These are phyloP conservation scores for Ramaria sp. DNA, from an alignment of 768 basidiomycete genomes.

Conservation along the genomic window DNA sequence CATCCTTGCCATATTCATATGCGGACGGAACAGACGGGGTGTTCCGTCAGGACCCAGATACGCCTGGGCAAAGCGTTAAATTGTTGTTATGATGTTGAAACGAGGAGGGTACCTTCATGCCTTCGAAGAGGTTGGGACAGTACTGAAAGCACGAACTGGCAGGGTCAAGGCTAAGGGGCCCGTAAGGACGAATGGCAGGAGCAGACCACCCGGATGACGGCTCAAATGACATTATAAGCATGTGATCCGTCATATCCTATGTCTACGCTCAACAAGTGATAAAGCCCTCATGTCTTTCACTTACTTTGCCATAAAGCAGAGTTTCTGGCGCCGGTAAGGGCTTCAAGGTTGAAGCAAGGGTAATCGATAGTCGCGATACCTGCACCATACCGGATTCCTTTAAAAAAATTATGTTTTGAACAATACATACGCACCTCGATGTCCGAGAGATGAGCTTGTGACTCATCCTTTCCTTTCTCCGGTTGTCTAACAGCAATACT, in stretches of 20 bases:
- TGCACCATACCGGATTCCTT: slow-evolving; percentile 16
- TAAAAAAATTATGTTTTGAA: not conserved
- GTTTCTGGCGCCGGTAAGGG: slow-evolving; percentile 35
- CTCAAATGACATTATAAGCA: slow-evolving; percentile 58
- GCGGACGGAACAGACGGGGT: slow-evolving; percentile 70
- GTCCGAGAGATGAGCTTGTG: not conserved
- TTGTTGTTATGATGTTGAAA: not conserved
- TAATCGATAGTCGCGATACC: slow-evolving; percentile 46
- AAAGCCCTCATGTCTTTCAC: slow-evolving; percentile 11
- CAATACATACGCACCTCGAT: not conserved
- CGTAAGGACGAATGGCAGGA: slow-evolving; percentile 66
- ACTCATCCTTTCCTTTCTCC: not conserved
- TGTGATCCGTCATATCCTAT: slow-evolving; percentile 65
- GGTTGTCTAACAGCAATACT: no score
- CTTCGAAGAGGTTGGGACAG: slow-evolving; percentile 48
- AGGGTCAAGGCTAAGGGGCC: slow-evolving; percentile 48
- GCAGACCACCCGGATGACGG: slow-evolving; percentile 53
- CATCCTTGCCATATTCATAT: slow-evolving; percentile 79
- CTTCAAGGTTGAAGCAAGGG: slow-evolving; percentile 36
- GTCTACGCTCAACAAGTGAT: not conserved
- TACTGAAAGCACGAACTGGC: slow-evolving; percentile 48
- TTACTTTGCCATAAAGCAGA: slow-evolving; percentile 48
- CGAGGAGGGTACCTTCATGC: slow-evolving; percentile 46
- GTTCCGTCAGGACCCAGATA: slow-evolving; percentile 63
- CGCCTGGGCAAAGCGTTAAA: slow-evolving; percentile 30